Percentiles rank a stretch among this genome's conserved stretches.
These are phyloP conservation scores for Pisolithus thermaeus DNA, from an alignment of 1,284 basidiomycete species.

Conservation along the genomic window DNA sequence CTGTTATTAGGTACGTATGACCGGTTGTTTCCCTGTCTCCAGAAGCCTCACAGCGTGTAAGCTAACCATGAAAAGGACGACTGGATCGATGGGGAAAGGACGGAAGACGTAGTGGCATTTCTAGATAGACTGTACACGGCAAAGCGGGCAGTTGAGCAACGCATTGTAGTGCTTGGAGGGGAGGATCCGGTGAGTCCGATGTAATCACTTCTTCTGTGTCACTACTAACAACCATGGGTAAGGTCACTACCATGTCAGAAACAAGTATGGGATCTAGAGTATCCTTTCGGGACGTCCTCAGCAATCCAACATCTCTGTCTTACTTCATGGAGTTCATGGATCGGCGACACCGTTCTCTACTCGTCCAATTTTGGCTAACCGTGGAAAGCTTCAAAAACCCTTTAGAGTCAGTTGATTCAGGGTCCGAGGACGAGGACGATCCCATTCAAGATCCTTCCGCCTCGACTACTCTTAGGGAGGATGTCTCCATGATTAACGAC, in stretches of 20 bases:
- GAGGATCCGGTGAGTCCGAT: conserved; percentile 47
- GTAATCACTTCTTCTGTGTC: neutral
- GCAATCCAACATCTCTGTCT: conserved; percentile 83
- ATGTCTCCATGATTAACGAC: conserved; percentile 81
- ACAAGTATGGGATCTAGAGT: conserved; percentile 36
- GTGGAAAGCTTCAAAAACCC: conserved; percentile 98
- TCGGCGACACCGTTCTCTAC: conserved; percentile 72
- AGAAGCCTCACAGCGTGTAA: conserved; percentile 24
- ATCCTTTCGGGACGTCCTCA: conserved; percentile 70
- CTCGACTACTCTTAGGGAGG: conserved; percentile 68
- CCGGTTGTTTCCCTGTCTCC: neutral
- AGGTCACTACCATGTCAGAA: conserved; percentile 36
- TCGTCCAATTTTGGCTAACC: conserved; percentile 96
- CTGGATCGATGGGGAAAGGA: conserved; percentile 77
- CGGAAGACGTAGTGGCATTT: conserved; percentile 81
- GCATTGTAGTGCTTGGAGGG: conserved; percentile 73
- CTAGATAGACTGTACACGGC: conserved; percentile 86
- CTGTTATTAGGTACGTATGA: conserved; percentile 51
- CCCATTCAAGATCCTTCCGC: conserved; percentile 54
- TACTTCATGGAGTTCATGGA: conserved; percentile 99
- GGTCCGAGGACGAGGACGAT: conserved; percentile 61
- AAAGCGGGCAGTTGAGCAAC: conserved; percentile 78
- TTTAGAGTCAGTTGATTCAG: conserved; percentile 76
- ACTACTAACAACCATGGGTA: conserved; percentile 6
- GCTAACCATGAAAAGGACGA: conserved; percentile 80